Evolutionary conservation across 306 rosid genomes (phyloP).

Genomic region (Canavalia ensiformis): DNA sequence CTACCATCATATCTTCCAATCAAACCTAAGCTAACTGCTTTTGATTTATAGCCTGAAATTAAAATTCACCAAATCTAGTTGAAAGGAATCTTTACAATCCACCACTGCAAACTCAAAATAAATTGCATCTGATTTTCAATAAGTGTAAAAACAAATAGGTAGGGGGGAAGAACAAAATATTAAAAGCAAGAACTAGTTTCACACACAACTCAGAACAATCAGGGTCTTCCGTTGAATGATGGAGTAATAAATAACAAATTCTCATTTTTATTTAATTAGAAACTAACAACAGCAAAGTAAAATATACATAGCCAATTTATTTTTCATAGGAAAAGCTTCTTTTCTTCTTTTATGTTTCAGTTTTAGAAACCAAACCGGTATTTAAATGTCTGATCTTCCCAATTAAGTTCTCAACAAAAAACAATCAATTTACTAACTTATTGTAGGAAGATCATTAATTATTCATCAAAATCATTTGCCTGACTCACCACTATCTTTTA

Average conservation of each 20-base stretch:
- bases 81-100: constrained; percentile 19
- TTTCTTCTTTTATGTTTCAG: background rate
- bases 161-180: background rate
- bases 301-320: background rate
- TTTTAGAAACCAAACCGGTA: no score
- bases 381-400: constrained; percentile 1
- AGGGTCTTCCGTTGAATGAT: constrained; percentile 17
- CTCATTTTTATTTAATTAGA: constrained; percentile 3
- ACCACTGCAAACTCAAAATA: constrained; percentile 7
- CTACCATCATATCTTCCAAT: constrained; percentile 6
- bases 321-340: background rate
- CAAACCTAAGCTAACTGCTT: constrained; percentile 4
- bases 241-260: constrained; percentile 11
- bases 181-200: background rate
- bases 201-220: constrained; percentile 9
- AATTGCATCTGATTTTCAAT: background rate
- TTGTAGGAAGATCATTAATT: constrained; percentile 15
- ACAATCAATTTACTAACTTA: constrained; percentile 19
- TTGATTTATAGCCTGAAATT: background rate
- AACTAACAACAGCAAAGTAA: constrained; percentile 22
- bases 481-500: background rate
- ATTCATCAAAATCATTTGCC: background rate
- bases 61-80: background rate
- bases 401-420: background rate
- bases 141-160: background rate